Evolutionary conservation across 2,329 filamentous ascomycete species (phyloP), one percentile per base, ranked within the genome.

Genomic region (Diaporthe nobilis): DNA sequence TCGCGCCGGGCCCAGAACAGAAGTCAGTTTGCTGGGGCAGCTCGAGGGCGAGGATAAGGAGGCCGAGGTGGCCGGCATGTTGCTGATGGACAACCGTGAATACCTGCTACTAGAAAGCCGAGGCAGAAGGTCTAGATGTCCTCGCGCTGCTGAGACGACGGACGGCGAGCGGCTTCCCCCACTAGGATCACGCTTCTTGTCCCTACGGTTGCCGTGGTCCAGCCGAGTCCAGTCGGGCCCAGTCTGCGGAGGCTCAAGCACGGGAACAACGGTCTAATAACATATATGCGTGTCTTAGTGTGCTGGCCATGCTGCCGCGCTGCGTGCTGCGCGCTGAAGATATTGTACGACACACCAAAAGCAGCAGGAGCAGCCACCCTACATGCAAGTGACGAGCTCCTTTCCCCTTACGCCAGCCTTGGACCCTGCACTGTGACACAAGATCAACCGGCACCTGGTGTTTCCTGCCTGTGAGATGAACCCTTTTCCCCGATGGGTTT

Each of bases 291-390:
- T 55, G 51, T 55, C 58, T 63, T 17, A n/a, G 13, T 42, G n/a
- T 49, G 44, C 44, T 49, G 44, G 20, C 44, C 20, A 22, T 44
- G 6, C 37, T 25, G 58, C 22, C 37, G 58, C 42, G 58, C 22
- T 42, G 37, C 58, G 58, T 61, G 58, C n/a, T 42, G 37, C 58
- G 13, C 25, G 58, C 37, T 63, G n/a, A n/a, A 44, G 39, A 63
- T 63, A 20, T 12, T 63, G 58, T 44, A 63, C 39, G n/a, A 42
- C 37, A 42, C 37, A 39, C 34, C 17, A 42, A 28, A 42, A 61
- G 34, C n/a, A 31, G 28, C 28, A 31, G 28, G 28, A 28, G 25
- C 22, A 12, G 9, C 22, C 20, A 31, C 28, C 37, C 57, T n/a
- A 25, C 15, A 20, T 17, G 13, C 53, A 13, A 3, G 7, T 4